These are phyloP conservation scores for Cystobasidiaceae sp. DNA, from an alignment of 1,284 basidiomycete species.

Conservation along the genomic window DNA sequence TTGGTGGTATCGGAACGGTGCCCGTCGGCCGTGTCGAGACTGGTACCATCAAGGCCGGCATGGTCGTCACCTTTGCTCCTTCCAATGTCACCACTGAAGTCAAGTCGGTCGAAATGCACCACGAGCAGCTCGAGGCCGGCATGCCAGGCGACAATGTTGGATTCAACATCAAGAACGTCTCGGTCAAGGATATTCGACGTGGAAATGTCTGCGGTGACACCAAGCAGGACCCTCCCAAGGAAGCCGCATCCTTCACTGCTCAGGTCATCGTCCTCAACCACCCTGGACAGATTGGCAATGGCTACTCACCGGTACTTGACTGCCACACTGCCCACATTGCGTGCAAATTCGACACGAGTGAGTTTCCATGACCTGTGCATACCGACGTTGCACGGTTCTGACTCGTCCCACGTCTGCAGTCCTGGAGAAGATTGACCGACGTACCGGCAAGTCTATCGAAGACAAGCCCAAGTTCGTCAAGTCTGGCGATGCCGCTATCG, in stretches of 20 bases:
- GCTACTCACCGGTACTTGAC: conserved; percentile 96
- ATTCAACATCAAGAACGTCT: conserved; percentile 96
- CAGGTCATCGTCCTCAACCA: conserved; percentile 99
- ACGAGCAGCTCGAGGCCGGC: conserved; percentile 96
- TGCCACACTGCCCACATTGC: conserved; percentile 97
- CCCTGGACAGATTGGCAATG: conserved; percentile 98
- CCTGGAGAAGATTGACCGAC: conserved; percentile 98
- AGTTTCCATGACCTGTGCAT: too few relatives aligned
- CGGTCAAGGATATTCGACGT: conserved; percentile 99
- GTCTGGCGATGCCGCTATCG: conserved; percentile 83
- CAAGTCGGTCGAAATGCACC: conserved; percentile 98
- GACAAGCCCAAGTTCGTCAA: conserved; percentile 91
- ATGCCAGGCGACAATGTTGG: conserved; percentile 98
- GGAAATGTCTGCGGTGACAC: conserved; percentile 99
- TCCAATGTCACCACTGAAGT: conserved; percentile 99
- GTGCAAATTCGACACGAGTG: conserved; percentile 98
- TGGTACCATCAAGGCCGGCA: conserved; percentile 99
- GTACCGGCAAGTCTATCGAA: conserved; percentile 90
- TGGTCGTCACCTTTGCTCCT: conserved; percentile 92
- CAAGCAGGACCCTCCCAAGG: conserved; percentile 99
- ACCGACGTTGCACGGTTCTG: too few relatives aligned
- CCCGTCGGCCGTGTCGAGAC: conserved; percentile 99
- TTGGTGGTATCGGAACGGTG: conserved; percentile 99
- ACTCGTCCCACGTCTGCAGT: too few relatives aligned
- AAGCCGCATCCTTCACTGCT: conserved; percentile 98